A percentile compares a stretch with the other conserved stretches of the same genome.
Evolutionary conservation across 2,329 filamentous ascomycete genomes (phyloP).

Genomic region (Penicillium concentricum): DNA sequence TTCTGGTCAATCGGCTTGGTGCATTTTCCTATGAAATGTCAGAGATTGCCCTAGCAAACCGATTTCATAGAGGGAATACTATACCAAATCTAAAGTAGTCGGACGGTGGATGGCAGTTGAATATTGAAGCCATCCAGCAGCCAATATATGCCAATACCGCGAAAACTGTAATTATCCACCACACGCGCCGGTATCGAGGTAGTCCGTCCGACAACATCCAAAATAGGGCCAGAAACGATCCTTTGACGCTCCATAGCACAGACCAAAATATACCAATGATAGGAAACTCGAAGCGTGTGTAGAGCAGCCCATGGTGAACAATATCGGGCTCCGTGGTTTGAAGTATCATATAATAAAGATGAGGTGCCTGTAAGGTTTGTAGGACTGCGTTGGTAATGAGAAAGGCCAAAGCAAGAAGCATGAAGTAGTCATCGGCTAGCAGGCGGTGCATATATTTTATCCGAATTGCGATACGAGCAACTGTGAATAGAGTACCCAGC

Average conservation of each 20-base stretch:
- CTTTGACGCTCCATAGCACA: constrained; percentile 23
- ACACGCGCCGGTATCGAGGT: constrained; percentile 16
- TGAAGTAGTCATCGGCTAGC: constrained; percentile 19
- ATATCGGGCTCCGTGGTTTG: constrained; percentile 8
- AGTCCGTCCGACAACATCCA: constrained; percentile 18
- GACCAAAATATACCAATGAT: constrained; percentile 24
- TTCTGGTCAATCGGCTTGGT: constrained; percentile 13
- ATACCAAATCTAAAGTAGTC: constrained; percentile 19
- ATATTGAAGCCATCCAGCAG: constrained; percentile 18
- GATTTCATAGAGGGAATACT: neutral
- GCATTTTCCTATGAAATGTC: constrained; percentile 12
- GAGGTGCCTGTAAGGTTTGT: constrained; percentile 19
- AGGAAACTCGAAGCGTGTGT: constrained; percentile 16
- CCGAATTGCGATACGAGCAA: constrained; percentile 15
- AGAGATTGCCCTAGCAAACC: neutral
- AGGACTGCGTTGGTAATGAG: constrained; percentile 18
- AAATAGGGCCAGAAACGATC: constrained; percentile 20
- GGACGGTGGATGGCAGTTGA: constrained; percentile 19
- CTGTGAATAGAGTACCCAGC: constrained; percentile 15
- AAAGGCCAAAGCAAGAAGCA: constrained; percentile 17
- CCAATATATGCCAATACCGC: constrained; percentile 11
- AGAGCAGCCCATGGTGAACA: constrained; percentile 11
- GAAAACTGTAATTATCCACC: constrained; percentile 14
- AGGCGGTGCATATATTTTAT: constrained; percentile 15
- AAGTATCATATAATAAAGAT: constrained; percentile 19